phyloP scores from a whole-genome alignment of 805 yeast genomes.

The Wickerhamiella cacticola region DNA sequence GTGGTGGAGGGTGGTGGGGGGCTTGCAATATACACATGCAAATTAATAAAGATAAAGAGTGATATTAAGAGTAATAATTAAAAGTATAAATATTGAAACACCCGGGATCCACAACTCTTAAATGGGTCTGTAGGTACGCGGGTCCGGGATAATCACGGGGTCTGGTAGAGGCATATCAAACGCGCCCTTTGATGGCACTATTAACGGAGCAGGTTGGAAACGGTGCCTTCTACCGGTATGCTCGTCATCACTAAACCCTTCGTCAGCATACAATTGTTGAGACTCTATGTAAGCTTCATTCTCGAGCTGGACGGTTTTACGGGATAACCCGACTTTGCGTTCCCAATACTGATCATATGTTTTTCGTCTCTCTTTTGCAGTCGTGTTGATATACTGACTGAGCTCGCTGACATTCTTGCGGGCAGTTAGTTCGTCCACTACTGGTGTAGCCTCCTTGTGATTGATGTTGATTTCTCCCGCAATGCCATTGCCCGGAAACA shows the following conservation, averaged over 20 bases:
- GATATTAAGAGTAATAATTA: too few species aligned
- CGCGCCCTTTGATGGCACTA: constrained; percentile 19
- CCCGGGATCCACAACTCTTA: too few species aligned
- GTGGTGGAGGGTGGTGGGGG: background rate
- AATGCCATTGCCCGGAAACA: constrained; percentile 23
- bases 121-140: constrained; percentile 12
- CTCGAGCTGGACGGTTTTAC: constrained; percentile 18
- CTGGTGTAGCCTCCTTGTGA: constrained; percentile 15
- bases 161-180: constrained; percentile 21
- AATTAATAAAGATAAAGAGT: too few species aligned
- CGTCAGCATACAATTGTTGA: constrained; percentile 18
- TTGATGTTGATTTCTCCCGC: constrained; percentile 18
- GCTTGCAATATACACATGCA: too few species aligned
- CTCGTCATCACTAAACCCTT: constrained; percentile 20
- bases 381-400: constrained; percentile 21
- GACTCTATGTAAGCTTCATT: constrained; percentile 21
- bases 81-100: too few species aligned
- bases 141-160: constrained; percentile 23
- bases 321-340: constrained; percentile 18
- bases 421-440: constrained; percentile 21
- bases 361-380: constrained; percentile 24
- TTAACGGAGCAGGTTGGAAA: constrained; percentile 18
- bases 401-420: constrained; percentile 21
- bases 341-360: constrained; percentile 30
- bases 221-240: constrained; percentile 15